A percentile compares a stretch with the other conserved stretches of the same genome.
Conservation (phyloP, 2,329 filamentous ascomycete species). For the Emergomyces pasteurianus region DNA sequence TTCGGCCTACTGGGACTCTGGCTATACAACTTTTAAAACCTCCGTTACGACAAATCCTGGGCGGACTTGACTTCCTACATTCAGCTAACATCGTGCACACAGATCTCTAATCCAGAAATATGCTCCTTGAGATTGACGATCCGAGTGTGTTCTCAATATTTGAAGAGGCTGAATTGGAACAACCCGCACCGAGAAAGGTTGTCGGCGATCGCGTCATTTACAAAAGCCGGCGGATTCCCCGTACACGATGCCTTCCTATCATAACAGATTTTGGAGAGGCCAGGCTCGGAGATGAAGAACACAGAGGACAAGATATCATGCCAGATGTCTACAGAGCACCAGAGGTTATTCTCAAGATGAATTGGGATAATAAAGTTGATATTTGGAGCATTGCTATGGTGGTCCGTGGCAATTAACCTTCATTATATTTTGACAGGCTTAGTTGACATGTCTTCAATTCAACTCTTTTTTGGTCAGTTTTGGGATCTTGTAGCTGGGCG, state of each 20-base stretch:
- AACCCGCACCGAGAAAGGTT: conserved; percentile 6
- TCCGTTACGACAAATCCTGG: conserved; percentile 6
- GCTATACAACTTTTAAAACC: conserved; percentile 7
- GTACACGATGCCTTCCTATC: conserved; percentile 3
- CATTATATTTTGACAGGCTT: not conserved
- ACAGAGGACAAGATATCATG: conserved; percentile 9
- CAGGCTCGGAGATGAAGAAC: not conserved
- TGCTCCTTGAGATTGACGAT: conserved; percentile 7
- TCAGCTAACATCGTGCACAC: not conserved
- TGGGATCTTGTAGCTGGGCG: conserved; percentile 3
- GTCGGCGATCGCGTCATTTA: conserved; percentile 9
- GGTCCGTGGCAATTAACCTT: conserved; percentile 7
- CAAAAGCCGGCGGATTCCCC: conserved; percentile 6
- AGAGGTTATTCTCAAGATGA: conserved; percentile 15
- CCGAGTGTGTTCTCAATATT: conserved; percentile 4
- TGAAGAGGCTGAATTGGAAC: conserved; percentile 7
- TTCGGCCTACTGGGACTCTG: conserved; percentile 2
- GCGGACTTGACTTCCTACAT: conserved; percentile 1
- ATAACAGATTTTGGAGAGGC: conserved; percentile 9
- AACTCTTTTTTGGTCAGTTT: conserved; percentile 1
- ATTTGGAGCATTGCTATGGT: conserved; percentile 16
- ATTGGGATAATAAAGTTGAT: conserved; percentile 14
- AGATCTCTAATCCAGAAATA: conserved; percentile 6
- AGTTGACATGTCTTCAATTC: not conserved
- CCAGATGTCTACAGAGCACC: conserved; percentile 16